Percentiles rank a stretch among this genome's conserved stretches.
Conservation (phyloP, 202 grass and related monocot species). For the Brachypodium distachyon region DNA sequence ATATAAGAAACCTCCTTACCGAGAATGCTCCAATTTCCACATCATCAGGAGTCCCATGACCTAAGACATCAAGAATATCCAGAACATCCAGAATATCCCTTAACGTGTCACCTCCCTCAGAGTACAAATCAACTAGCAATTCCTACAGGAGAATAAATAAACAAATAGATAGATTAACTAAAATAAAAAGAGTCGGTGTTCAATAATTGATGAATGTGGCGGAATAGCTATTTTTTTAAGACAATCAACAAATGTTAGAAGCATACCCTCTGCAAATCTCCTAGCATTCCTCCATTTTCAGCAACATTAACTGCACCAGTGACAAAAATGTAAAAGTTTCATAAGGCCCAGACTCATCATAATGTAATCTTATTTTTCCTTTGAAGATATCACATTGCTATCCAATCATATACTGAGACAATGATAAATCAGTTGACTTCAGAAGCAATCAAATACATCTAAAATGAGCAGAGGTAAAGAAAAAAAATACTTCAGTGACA, state of each 20-base stretch:
- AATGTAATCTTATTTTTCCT: too few species aligned
- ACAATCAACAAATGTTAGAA: neutral
- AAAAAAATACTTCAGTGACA: neutral
- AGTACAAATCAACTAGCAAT: slow-evolving; percentile 15
- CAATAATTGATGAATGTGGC: neutral
- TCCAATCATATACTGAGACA: slow-evolving; percentile 28
- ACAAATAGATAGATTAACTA: neutral
- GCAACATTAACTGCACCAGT: slow-evolving; percentile 46
- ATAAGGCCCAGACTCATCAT: neutral
- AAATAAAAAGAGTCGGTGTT: neutral
- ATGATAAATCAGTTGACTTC: neutral
- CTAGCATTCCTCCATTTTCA: slow-evolving; percentile 45
- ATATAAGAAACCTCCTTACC: slow-evolving; percentile 29
- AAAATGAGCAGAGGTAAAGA: neutral
- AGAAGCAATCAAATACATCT: neutral
- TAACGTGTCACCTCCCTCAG: slow-evolving; percentile 12
- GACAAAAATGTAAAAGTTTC: slow-evolving; percentile 17
- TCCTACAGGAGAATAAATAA: slow-evolving; percentile 7
- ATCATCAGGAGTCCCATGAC: slow-evolving; percentile 45
- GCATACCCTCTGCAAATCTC: slow-evolving; percentile 74
- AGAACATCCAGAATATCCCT: slow-evolving; percentile 49
- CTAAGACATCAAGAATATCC: slow-evolving; percentile 65
- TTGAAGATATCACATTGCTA: too few species aligned
- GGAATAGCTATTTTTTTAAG: neutral
- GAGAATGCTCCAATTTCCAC: slow-evolving; percentile 33